Evolutionary conservation across 352 stramenopile species (phyloP).

Genomic region (Phytopythium litorale): DNA sequence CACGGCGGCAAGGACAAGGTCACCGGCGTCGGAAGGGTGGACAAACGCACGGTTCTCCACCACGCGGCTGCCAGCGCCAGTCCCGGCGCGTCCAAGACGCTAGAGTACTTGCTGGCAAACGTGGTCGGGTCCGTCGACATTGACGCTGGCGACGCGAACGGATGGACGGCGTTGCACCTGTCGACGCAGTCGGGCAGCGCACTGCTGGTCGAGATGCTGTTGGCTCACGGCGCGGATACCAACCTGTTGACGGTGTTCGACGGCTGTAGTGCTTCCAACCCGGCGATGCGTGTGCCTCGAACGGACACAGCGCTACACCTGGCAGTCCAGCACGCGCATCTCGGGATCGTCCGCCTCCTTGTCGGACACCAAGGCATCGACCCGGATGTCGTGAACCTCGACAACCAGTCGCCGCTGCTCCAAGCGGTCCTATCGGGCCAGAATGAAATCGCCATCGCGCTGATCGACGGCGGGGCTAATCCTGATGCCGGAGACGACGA

Average conservation of each 20-base stretch:
- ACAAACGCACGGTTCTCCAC: slow-evolving; percentile 3
- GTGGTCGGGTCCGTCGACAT: not conserved
- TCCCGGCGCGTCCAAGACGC: not conserved
- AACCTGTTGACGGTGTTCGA: not conserved
- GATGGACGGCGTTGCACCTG: slow-evolving; percentile 5
- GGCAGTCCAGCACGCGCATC: slow-evolving; percentile 4
- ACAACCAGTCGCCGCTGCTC: slow-evolving; percentile 1
- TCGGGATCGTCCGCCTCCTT: not conserved
- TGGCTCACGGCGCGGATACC: not conserved
- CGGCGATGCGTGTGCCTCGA: not conserved
- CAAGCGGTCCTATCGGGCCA: not conserved
- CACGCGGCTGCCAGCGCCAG: slow-evolving; percentile 6
- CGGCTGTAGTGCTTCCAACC: not conserved
- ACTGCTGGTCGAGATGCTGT: not conserved
- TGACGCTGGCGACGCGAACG: not conserved
- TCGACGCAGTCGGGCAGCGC: slow-evolving; percentile 3
- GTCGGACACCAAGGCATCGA: not conserved
- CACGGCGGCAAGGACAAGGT: slow-evolving; percentile 1
- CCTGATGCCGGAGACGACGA: slow-evolving; percentile 6
- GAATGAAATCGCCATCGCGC: slow-evolving; percentile 4
- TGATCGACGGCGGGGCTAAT: slow-evolving; percentile 2
- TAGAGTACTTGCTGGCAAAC: not conserved
- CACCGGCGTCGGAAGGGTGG: not conserved
- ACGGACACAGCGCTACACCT: slow-evolving; percentile 7
- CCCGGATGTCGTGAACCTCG: not conserved